Percentiles rank a stretch among this genome's conserved stretches.
Conservation (phyloP, 2,329 filamentous ascomycete genomes). For the Pestalotiopsis fici region DNA sequence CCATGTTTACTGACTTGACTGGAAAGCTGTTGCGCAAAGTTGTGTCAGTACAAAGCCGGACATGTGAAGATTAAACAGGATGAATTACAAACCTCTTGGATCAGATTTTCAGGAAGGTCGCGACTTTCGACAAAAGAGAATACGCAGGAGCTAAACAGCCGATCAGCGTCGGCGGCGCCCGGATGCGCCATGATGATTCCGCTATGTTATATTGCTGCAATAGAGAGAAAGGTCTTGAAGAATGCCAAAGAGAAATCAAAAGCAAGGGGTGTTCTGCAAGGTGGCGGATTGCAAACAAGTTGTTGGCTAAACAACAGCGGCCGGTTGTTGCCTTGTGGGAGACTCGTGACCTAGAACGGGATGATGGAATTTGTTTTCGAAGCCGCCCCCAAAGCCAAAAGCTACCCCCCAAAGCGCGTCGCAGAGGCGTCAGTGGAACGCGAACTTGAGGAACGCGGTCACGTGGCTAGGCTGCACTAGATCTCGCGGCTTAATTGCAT, state of each 20-base stretch:
- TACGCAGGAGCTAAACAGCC: slow-evolving; percentile 26
- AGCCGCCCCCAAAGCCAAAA: not conserved
- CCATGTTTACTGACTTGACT: slow-evolving; percentile 48
- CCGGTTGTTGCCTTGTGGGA: not conserved
- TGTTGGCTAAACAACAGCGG: not conserved
- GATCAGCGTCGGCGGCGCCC: slow-evolving; percentile 13
- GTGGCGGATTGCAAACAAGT: not conserved
- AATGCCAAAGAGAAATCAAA: not conserved
- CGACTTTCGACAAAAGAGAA: slow-evolving; percentile 27
- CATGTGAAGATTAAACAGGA: not conserved
- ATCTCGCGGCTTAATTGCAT: not conserved
- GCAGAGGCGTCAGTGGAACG: not conserved
- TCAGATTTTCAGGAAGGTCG: slow-evolving; percentile 22
- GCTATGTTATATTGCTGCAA: not conserved
- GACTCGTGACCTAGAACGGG: not conserved
- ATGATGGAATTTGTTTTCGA: not conserved
- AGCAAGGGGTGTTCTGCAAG: not conserved
- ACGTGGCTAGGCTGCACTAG: not conserved
- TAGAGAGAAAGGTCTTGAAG: not conserved
- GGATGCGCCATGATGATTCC: slow-evolving; percentile 26
- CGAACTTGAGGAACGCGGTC: not conserved
- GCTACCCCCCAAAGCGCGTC: not conserved
- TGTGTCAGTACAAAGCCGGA: not conserved
- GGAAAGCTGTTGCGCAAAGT: slow-evolving; percentile 35
- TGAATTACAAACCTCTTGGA: slow-evolving; percentile 23